Evolutionary conservation across 257 asterid species (phyloP).

Genomic region (Przewalskia tangutica): DNA sequence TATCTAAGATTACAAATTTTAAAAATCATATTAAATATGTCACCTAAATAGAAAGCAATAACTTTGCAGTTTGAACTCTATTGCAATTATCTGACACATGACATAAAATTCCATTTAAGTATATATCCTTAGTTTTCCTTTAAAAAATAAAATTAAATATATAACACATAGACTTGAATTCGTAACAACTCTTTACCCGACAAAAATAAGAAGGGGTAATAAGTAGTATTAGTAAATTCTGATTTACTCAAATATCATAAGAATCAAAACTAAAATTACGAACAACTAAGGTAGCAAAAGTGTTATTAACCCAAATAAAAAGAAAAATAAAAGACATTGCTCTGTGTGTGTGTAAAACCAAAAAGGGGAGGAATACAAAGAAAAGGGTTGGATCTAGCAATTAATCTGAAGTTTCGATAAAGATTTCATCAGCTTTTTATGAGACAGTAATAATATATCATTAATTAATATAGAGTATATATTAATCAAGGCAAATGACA

Average conservation of each 20-base stretch:
- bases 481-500: too few species aligned
- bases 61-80: too few species aligned
- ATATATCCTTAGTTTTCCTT: background rate
- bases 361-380: too few species aligned
- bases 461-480: background rate
- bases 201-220: background rate
- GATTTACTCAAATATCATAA: too few species aligned
- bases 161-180: background rate
- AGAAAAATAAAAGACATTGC: too few species aligned
- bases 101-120: background rate
- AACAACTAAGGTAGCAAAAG: too few species aligned
- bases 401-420: background rate
- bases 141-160: background rate
- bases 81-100: background rate
- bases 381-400: background rate
- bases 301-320: too few species aligned
- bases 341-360: too few species aligned
- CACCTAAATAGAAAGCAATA: too few species aligned
- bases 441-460: background rate
- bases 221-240: background rate
- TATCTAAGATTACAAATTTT: too few species aligned
- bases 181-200: background rate
- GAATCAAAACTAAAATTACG: too few species aligned
- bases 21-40: too few species aligned
- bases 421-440: background rate